Evolutionary conservation across 768 basidiomycete genomes (phyloP).

Genomic region (Termitomyces sp.): DNA sequence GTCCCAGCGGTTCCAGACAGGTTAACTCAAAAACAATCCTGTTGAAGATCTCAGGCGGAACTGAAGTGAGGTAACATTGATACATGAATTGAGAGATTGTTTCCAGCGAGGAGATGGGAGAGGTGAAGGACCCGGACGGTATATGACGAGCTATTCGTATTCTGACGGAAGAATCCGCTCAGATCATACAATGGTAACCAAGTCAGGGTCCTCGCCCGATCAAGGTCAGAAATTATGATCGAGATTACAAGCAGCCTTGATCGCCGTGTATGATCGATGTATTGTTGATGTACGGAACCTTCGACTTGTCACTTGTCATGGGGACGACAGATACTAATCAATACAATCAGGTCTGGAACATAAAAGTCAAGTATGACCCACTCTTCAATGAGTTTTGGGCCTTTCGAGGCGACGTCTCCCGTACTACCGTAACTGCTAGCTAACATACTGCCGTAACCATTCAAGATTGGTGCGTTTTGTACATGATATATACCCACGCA

Average conservation of each 20-base stretch:
- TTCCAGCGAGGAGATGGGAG: not conserved
- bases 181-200: not conserved
- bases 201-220: not conserved
- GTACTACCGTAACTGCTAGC: not conserved
- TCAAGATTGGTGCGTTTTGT: not conserved
- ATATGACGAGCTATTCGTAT: not conserved
- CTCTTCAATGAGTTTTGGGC: not conserved
- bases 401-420: not conserved
- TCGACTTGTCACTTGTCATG: not conserved
- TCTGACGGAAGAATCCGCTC: constrained; percentile 1
- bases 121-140: not conserved
- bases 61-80: not conserved
- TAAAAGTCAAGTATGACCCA: not conserved
- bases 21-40: constrained; percentile 46
- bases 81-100: not conserved
- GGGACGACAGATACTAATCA: not conserved
- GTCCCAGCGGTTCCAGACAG: constrained; percentile 34
- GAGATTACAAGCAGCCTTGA: not conserved
- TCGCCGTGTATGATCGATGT: not conserved
- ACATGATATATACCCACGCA: not conserved
- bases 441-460: not conserved
- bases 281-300: not conserved
- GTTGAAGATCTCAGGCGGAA: constrained; percentile 16
- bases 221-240: not conserved
- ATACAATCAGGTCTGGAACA: not conserved